These are phyloP conservation scores for Penicillium glabrum DNA, from an alignment of 2,329 filamentous ascomycete genomes.

Conservation along the genomic window DNA sequence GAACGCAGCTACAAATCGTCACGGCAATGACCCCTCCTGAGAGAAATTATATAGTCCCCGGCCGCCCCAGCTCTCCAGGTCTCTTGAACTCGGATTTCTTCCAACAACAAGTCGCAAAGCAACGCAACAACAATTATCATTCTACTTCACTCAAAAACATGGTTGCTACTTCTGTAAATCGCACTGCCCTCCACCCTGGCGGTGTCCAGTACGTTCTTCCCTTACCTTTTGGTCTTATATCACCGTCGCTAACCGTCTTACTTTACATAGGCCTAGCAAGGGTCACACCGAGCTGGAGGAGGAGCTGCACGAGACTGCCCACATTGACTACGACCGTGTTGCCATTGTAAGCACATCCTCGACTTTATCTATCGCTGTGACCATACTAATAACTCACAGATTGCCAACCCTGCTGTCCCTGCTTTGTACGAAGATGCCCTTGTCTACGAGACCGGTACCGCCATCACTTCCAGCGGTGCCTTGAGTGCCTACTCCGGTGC, in stretches of 20 bases:
- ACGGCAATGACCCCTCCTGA: conserved; percentile 34
- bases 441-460: conserved; percentile 94
- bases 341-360: conserved; percentile 71
- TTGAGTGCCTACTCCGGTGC: conserved; percentile 96
- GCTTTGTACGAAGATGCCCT: conserved; percentile 98
- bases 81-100: conserved; percentile 56
- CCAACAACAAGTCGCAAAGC: conserved; percentile 58
- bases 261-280: conserved; percentile 64
- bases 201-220: conserved; percentile 75
- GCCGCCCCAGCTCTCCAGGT: conserved; percentile 45
- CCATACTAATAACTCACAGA: conserved; percentile 39
- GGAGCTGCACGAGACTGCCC: conserved; percentile 93
- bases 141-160: conserved; percentile 56
- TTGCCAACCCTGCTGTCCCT: conserved; percentile 90
- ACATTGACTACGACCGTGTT: conserved; percentile 99
- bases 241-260: conserved; percentile 16
- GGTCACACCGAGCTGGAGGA: conserved; percentile 98
- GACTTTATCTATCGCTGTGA: conserved; percentile 9
- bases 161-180: conserved; percentile 70
- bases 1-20: conserved; percentile 20
- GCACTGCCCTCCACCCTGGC: conserved; percentile 84
- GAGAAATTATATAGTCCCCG: conserved; percentile 46
- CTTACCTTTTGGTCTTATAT: not conserved
- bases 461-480: conserved; percentile 93
- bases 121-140: conserved; percentile 59